Evolutionary conservation across 129 eudicot genomes (phyloP), one percentile per base, ranked within the genome.

Genomic region (Silybum marianum): DNA sequence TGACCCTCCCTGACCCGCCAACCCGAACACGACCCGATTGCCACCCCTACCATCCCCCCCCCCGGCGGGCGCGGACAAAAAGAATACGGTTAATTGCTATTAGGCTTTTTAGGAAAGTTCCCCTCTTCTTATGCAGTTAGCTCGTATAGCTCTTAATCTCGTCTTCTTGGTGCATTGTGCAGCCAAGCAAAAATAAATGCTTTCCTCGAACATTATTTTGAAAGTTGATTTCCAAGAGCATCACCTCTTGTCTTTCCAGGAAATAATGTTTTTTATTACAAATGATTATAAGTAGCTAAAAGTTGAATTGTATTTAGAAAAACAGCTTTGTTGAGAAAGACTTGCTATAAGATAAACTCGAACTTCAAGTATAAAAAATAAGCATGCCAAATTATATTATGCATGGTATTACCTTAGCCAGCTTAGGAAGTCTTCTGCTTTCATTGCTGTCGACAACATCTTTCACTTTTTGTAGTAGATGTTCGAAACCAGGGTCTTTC

Each of bases 371-470:
- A 58, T 58, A 13, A 69, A 36, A 16, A 69, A 48, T 38, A 25
- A 69, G 26, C 26, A 54, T 48, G 60, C 23, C 9, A 58, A 58
- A 58, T 4, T 58, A 58, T 58, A 76, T 1, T 11, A 34, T 14
- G 12, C 32, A 72, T 14, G n/a, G 69, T 46, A 39, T 62, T 90
- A 92, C 98, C 97, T 95, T 95, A 4, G 99, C 90, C 66, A 95
- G 90, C 88, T 92, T 95, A n/a, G 97, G 99, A 78, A 92, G 97
- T 83, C 97, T 87, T 83, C 99, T 85, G 79, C 92, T 95, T 77
- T 92, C 99, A 81, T 95, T 95, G 80, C 93, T 92, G 81, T 95
- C 92, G 32, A 95, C 93, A 71, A 95, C 88, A 21, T 92, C 98
- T 87, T 95, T 92, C 69, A 95, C 84, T 83, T 87, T 95, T 67